Evolutionary conservation across 306 rosid species (phyloP), one percentile per base, ranked within the genome.

Genomic region (Amphicarpaea edgeworthii): DNA sequence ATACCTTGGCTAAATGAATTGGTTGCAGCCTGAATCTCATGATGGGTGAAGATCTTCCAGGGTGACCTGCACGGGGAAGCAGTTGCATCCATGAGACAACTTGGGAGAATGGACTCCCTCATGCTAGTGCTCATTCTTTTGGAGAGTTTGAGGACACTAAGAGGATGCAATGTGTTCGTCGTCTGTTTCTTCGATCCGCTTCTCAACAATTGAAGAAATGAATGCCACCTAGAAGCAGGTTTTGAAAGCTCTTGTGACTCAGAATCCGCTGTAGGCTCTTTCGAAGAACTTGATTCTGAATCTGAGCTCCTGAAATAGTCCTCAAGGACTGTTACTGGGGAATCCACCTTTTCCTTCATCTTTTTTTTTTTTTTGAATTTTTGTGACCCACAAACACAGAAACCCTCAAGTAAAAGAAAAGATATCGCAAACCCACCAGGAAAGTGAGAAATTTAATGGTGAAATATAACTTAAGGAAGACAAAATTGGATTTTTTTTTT

Each of bases 281-380:
- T 90, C 1, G 92, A 89, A 43, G 90, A 83, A 77, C 92, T 84
- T 53, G 94, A 67, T 85, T 92, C 98, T 14, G 94, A 88, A 61
- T 89, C 97, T 16, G 98, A 87, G 81, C 97, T 90, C 76, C 77
- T 85, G 43, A 96, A 89, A 70, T 89, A 96, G 81, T 92, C 99
- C 83, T 92, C 97, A 11, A 96, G 92, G 72, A 96, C 88, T 54
- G 96, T 92, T 10, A 79, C 77, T 38, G 99, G 98, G 4, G 98
- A 84, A 73, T 86, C 91, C 28, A 72, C 90, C 51, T 85, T 89
- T 76, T 90, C 91, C 83, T 88, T 86, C 97, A 92, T 92, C 16
- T 30, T 41, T 59, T 42, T 20, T n/a, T n/a, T n/a, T n/a, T n/a
- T n/a, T n/a, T n/a, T n/a, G n/a, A n/a, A n/a, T n/a, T n/a, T 70